These are phyloP conservation scores for Lycium barbarum DNA, from an alignment of 257 asterid genomes.

Conservation along the genomic window DNA sequence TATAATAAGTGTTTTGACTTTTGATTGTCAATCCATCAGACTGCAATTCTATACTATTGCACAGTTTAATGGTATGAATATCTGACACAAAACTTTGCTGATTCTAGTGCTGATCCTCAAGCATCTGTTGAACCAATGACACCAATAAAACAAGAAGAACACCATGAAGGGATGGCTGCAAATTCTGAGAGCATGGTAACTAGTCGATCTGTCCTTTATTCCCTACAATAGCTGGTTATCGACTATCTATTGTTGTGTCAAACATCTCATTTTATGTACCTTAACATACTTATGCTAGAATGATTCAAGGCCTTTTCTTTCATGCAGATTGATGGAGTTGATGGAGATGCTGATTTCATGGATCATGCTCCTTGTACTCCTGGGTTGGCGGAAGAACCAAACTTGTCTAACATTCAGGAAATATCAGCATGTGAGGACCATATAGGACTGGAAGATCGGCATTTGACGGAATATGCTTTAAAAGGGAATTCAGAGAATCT, in stretches of 20 bases:
- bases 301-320: background rate
- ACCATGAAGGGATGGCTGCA: conserved; percentile 49
- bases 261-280: background rate
- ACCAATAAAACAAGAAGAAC: conserved; percentile 64
- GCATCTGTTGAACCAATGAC: conserved; percentile 62
- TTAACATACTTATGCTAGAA: background rate
- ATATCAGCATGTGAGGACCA: conserved; percentile 87
- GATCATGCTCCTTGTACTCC: conserved; percentile 98
- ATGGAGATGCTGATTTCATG: conserved; percentile 59
- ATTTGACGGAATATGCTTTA: conserved; percentile 48
- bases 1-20: conserved; percentile 1
- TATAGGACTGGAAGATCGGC: conserved; percentile 68
- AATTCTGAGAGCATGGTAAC: conserved; percentile 58
- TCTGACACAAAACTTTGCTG: conserved; percentile 34
- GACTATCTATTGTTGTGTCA: conserved; percentile 22
- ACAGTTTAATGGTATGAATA: background rate
- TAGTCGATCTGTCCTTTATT: conserved; percentile 21
- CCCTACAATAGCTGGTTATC: conserved; percentile 15
- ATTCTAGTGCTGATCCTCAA: conserved; percentile 77
- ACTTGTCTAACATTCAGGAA: conserved; percentile 75
- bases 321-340: conserved; percentile 59
- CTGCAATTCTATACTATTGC: background rate
- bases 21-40: background rate
- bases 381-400: conserved; percentile 81
- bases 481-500: conserved; percentile 43